A percentile compares a stretch with the other conserved stretches of the same genome.
Conservation (phyloP, 2,329 filamentous ascomycete genomes). For the Aciculosporium take region DNA sequence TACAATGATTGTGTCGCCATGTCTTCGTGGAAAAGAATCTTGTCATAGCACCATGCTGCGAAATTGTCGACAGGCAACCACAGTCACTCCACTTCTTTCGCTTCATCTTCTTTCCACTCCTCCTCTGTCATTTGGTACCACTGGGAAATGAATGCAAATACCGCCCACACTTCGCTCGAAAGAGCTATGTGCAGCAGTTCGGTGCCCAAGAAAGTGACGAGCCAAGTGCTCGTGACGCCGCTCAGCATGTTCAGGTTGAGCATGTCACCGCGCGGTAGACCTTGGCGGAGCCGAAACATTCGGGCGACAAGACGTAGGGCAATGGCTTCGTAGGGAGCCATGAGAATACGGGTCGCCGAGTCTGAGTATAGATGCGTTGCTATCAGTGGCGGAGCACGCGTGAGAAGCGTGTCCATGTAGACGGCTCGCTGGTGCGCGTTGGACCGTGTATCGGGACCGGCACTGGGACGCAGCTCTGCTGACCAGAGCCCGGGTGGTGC, state of each 20-base stretch:
- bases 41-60: not conserved
- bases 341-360: conserved; percentile 26
- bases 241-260: conserved; percentile 21
- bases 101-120: conserved; percentile 26
- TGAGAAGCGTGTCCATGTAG: conserved; percentile 36
- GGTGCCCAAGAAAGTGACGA: conserved; percentile 31
- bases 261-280: conserved; percentile 26
- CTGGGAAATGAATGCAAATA: conserved; percentile 23
- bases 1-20: not conserved
- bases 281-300: conserved; percentile 24
- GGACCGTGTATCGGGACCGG: conserved; percentile 17
- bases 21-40: too few species aligned
- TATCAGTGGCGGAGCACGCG: conserved; percentile 32
- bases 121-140: conserved; percentile 28
- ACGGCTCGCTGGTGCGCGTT: conserved; percentile 14
- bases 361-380: conserved; percentile 34
- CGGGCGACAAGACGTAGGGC: conserved; percentile 31
- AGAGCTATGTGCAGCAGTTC: conserved; percentile 32
- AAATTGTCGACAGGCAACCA: not conserved
- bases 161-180: conserved; percentile 31
- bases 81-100: not conserved
- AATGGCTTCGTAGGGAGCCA: conserved; percentile 33
- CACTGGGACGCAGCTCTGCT: conserved; percentile 41
- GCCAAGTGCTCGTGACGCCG: conserved; percentile 23
- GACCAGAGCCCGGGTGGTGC: conserved; percentile 41